These are phyloP conservation scores for Lonicera japonica DNA, from an alignment of 129 eudicot species.

Conservation along the genomic window DNA sequence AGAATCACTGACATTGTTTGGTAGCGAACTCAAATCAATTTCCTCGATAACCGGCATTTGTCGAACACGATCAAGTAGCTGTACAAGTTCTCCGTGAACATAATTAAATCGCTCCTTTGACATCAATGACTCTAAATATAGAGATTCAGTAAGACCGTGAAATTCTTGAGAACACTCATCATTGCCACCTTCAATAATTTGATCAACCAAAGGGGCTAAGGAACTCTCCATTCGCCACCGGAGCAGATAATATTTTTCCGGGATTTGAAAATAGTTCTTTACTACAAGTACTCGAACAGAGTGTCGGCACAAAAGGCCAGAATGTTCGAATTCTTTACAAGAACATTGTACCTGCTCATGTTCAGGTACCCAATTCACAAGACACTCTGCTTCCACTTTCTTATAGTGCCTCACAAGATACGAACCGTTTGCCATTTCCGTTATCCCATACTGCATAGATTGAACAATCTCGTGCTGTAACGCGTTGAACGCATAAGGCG, in stretches of 20 bases:
- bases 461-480: slow-evolving; percentile 59
- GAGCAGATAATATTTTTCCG: slow-evolving; percentile 56
- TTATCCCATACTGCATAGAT: slow-evolving; percentile 58
- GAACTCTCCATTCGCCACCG: slow-evolving; percentile 61
- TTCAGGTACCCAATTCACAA: slow-evolving; percentile 60
- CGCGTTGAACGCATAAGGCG: slow-evolving; percentile 58
- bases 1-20: slow-evolving; percentile 31
- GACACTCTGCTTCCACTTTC: slow-evolving; percentile 62
- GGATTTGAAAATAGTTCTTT: slow-evolving; percentile 67
- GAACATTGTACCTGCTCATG: slow-evolving; percentile 75
- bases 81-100: slow-evolving; percentile 55
- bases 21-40: slow-evolving; percentile 27
- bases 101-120: slow-evolving; percentile 56
- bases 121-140: slow-evolving; percentile 49
- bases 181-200: slow-evolving; percentile 24
- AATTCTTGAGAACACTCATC: slow-evolving; percentile 54
- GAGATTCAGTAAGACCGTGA: slow-evolving; percentile 39
- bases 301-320: slow-evolving; percentile 62
- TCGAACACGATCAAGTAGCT: slow-evolving; percentile 49
- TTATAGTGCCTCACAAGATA: slow-evolving; percentile 65
- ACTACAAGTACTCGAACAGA: slow-evolving; percentile 53
- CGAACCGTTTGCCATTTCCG: slow-evolving; percentile 65
- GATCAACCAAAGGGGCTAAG: slow-evolving; percentile 37
- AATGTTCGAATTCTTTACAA: slow-evolving; percentile 70
- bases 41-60: slow-evolving; percentile 50